Conservation (phyloP, 257 asterid genomes). For the Solanum verrucosum region DNA sequence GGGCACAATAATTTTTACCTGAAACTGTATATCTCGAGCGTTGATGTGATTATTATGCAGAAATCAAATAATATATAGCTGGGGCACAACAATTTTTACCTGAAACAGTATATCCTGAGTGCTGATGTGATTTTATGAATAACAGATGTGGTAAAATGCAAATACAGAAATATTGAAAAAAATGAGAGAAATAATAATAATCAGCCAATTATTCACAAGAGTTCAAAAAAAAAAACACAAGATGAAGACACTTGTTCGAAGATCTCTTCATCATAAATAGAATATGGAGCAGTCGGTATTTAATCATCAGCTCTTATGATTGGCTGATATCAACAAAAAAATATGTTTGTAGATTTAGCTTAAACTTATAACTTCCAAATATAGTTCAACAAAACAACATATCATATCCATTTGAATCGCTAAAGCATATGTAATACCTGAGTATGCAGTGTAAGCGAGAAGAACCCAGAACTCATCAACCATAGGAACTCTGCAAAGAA, state of each 20-base stretch:
- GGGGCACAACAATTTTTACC: conserved; percentile 30
- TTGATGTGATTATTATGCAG: conserved; percentile 44
- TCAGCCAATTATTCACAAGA: neutral
- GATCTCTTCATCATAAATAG: neutral
- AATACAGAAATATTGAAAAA: conserved; percentile 52
- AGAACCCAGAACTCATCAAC: conserved; percentile 77
- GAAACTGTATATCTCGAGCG: conserved; percentile 83
- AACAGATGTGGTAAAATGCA: conserved; percentile 79
- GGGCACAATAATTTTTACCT: conserved; percentile 36
- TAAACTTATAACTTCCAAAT: neutral
- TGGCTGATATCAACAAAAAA: neutral
- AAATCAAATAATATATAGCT: neutral
- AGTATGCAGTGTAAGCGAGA: conserved; percentile 53
- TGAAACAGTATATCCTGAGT: conserved; percentile 81
- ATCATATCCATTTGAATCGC: neutral
- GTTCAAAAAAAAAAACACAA: neutral
- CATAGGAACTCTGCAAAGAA: conserved; percentile 59
- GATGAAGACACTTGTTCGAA: neutral
- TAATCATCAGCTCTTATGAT: neutral
- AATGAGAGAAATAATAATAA: neutral
- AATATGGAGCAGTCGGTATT: neutral
- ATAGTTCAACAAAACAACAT: neutral
- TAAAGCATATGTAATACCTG: conserved; percentile 28
- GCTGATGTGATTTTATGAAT: conserved; percentile 84
- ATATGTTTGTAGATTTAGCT: neutral